Evolutionary conservation across 2,329 filamentous ascomycete genomes (phyloP).

Genomic region (Colletotrichum horii): DNA sequence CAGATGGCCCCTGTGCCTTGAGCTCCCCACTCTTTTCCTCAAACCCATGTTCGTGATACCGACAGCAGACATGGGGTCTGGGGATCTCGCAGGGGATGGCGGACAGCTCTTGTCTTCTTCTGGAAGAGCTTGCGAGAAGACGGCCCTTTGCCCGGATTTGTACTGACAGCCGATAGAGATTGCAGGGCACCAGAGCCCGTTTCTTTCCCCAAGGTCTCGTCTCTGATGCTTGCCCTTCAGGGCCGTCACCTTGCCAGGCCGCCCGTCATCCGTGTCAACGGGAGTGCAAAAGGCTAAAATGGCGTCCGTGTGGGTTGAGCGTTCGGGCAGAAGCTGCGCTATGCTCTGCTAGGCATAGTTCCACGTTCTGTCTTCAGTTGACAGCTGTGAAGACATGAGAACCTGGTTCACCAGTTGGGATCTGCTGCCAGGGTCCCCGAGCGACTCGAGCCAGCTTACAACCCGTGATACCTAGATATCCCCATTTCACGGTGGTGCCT

Average conservation of each 20-base stretch:
- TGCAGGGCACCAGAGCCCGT: neutral
- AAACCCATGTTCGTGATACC: slow-evolving; percentile 2
- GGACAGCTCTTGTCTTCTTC: slow-evolving; percentile 14
- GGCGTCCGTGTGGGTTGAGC: slow-evolving; percentile 10
- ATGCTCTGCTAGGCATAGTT: slow-evolving; percentile 18
- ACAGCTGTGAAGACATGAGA: slow-evolving; percentile 15
- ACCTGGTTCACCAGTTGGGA: slow-evolving; percentile 12
- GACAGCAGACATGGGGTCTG: slow-evolving; percentile 5
- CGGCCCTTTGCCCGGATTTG: slow-evolving; percentile 8
- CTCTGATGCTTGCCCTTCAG: neutral
- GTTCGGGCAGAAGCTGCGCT: neutral
- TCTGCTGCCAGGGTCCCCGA: slow-evolving; percentile 14
- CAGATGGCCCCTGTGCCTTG: neutral
- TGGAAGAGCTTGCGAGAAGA: slow-evolving; percentile 25
- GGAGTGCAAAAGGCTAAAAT: slow-evolving; percentile 16
- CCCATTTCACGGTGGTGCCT: neutral
- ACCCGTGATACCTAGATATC: neutral
- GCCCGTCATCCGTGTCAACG: slow-evolving; percentile 10
- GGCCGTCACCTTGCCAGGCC: neutral
- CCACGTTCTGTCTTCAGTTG: neutral
- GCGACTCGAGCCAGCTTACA: neutral
- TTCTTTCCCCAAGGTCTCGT: slow-evolving; percentile 2
- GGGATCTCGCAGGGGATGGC: slow-evolving; percentile 12
- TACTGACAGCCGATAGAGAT: slow-evolving; percentile 2
- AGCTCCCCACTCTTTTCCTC: slow-evolving; percentile 1